Evolutionary conservation across 129 eudicot species (phyloP).

Genomic region (Scalesia atractyloides): DNA sequence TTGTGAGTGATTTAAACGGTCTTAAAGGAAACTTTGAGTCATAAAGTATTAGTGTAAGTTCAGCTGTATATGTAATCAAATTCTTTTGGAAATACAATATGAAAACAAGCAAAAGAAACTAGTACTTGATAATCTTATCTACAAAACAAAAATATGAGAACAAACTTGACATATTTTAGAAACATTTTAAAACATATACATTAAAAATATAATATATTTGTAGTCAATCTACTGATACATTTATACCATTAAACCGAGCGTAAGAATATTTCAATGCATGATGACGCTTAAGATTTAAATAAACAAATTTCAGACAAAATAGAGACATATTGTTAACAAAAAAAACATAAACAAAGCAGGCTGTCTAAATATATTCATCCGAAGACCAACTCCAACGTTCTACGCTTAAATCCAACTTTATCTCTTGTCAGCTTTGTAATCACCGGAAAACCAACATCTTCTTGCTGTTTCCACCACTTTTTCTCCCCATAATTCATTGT

Average conservation of each 20-base stretch:
- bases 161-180: not conserved
- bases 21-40: no score
- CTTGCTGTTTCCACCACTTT: slow-evolving; percentile 52
- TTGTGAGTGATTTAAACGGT: no score
- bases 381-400: slow-evolving; percentile 26
- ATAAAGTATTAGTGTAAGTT: no score
- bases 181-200: not conserved
- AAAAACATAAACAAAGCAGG: not conserved
- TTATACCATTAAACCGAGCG: not conserved
- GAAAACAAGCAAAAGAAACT: not conserved
- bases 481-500: not conserved
- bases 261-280: slow-evolving; percentile 1
- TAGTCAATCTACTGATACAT: not conserved
- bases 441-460: slow-evolving; percentile 38
- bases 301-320: not conserved
- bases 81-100: not conserved
- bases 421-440: slow-evolving; percentile 34
- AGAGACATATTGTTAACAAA: not conserved
- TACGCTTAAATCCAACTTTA: slow-evolving; percentile 45
- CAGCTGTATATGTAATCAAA: no score
- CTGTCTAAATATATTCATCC: slow-evolving; percentile 21
- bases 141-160: slow-evolving; percentile 7
- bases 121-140: not conserved
- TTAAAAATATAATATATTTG: not conserved
- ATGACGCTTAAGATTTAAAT: not conserved